Evolutionary conservation across 192 early-diverging fungal genomes (phyloP), one percentile per base, ranked within the genome.

Genomic region (Dissophora globulifera): DNA sequence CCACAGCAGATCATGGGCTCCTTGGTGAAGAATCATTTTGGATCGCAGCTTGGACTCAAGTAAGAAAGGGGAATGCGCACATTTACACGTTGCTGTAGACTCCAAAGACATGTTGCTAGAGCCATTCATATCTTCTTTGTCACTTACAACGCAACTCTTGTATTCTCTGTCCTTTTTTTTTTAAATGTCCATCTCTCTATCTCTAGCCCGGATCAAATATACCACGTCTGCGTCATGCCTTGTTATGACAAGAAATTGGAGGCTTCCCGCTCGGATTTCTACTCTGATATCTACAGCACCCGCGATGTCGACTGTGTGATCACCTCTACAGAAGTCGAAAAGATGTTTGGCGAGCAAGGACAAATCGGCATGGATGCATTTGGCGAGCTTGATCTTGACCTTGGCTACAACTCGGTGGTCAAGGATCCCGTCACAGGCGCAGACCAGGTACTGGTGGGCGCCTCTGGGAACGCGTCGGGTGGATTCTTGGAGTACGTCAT

Each of bases 221-320:
- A 95, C 74, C 98, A 99, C 72, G 92, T 98, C 13, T 81, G 92
- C 3, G 83, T 99, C 25, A 98, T 98, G 98, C 96, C 96, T 31
- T 99, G 98, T 79, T 99, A 96, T 60, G 98, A 99, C 79, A 99
- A 98, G 75, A 99, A 99, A 80, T 86, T 99, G 17, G 98, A 99
- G 80, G 98, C 96, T 0, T 96, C 94, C 29, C 86, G 98, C 17
- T 82, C 85, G 32, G 95, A 98, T 67, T 98, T 99, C 69, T 94
- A 92, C 83, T 85, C 78, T 58, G 92, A 95, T 59, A 41, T 91
- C 26, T 94, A 89, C 69, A 55, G 85, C 45, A 94, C 94, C 0
- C 88, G 95, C 25, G 98, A 99, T 67, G 95, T 98, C 1, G 98
- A 99, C 75, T 96, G 94, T 69, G 98, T 99, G 10, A 88, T 99